Conservation (phyloP, 1,139 yeast genomes). For the Kazachstania sp. region DNA sequence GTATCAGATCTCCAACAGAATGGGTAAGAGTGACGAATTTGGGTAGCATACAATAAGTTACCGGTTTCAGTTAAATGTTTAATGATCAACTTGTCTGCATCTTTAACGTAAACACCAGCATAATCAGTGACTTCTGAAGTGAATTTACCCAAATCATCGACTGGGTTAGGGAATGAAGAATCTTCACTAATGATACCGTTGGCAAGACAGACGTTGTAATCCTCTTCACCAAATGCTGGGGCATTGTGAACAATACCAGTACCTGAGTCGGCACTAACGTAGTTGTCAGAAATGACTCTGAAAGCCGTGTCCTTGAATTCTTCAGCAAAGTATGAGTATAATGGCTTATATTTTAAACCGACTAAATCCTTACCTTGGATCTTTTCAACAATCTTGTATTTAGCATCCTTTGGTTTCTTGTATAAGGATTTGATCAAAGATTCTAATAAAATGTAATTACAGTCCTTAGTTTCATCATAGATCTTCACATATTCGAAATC, state of each 20-base stretch:
- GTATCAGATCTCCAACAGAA: conserved; percentile 99
- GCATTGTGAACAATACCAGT: conserved; percentile 98
- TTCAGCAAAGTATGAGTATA: conserved; percentile 72
- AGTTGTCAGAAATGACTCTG: conserved; percentile 70
- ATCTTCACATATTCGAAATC: conserved; percentile 86
- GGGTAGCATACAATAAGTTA: conserved; percentile 64
- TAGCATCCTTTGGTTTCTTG: conserved; percentile 90
- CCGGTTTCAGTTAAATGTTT: conserved; percentile 74
- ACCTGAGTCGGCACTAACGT: conserved; percentile 92
- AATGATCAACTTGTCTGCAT: conserved; percentile 87
- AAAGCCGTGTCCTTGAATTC: conserved; percentile 69
- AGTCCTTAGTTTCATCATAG: conserved; percentile 76
- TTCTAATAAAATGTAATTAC: conserved; percentile 76
- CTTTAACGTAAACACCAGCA: conserved; percentile 84
- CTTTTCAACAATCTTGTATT: conserved; percentile 72
- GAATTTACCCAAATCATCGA: conserved; percentile 85
- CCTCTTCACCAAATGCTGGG: conserved; percentile 99
- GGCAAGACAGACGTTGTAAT: conserved; percentile 72
- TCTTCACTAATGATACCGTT: conserved; percentile 68
- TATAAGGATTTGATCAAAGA: conserved; percentile 69
- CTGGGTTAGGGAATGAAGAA: conserved; percentile 79
- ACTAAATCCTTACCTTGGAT: conserved; percentile 70
- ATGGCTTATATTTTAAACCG: conserved; percentile 74
- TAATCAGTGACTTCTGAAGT: conserved; percentile 65
- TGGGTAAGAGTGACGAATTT: conserved; percentile 92